phyloP scores from a whole-genome alignment of 495 filamentous ascomycete species.

The Aspergillus carlsbadensis region DNA sequence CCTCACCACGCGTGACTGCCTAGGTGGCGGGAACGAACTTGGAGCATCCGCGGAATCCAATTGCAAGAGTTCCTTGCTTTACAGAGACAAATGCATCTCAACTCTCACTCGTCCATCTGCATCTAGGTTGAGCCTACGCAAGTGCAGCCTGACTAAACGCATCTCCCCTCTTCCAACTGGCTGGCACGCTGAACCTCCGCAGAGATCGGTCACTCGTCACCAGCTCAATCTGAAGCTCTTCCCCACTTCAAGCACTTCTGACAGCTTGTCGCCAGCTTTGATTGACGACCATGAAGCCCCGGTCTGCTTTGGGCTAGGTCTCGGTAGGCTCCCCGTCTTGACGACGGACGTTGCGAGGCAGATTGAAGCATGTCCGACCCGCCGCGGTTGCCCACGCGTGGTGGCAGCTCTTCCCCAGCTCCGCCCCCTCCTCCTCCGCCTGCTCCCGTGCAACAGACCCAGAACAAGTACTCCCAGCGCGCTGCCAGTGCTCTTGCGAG shows the following conservation, averaged over 20 bases:
- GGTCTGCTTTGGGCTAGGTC: conserved; percentile 17
- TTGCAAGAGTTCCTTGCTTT: background rate
- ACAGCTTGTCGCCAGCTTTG: background rate
- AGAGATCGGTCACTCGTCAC: background rate
- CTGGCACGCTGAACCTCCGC: background rate
- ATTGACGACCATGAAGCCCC: conserved; percentile 18
- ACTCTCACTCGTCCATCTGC: background rate
- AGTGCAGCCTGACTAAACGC: conserved; percentile 11
- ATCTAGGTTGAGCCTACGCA: no score
- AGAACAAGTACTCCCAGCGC: conserved; percentile 49
- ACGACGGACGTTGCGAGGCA: background rate
- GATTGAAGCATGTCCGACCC: conserved; percentile 43
- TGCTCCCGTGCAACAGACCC: conserved; percentile 45
- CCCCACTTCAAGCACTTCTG: conserved; percentile 11
- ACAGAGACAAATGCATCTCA: background rate
- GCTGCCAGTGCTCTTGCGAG: conserved; percentile 56
- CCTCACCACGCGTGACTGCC: conserved; percentile 20
- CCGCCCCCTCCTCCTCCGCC: conserved; percentile 53
- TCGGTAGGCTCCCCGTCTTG: conserved; percentile 12
- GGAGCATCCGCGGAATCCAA: background rate
- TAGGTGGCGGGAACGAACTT: background rate
- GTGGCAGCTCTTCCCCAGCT: conserved; percentile 29
- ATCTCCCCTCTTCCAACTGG: background rate
- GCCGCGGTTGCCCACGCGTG: conserved; percentile 32
- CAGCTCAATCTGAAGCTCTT: conserved; percentile 7